A percentile compares a stretch with the other conserved stretches of the same genome.
phyloP scores from a whole-genome alignment of 2,329 filamentous ascomycete genomes.

The Microdochium bolleyi region DNA sequence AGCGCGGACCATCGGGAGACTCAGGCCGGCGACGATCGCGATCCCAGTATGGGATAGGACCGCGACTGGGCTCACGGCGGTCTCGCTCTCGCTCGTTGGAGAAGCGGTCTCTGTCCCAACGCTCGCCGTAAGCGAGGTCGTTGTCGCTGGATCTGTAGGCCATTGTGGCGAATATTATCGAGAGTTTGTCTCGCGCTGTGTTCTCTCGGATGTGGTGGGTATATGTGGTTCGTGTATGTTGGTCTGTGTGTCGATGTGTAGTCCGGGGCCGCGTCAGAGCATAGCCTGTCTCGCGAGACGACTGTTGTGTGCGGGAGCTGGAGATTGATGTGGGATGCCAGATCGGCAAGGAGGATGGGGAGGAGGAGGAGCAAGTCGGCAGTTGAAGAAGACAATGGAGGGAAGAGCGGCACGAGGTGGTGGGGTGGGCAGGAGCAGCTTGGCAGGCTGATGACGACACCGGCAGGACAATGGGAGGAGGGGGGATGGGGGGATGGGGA shows the following conservation, averaged over 20 bases:
- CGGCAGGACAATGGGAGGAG: neutral
- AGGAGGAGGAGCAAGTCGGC: neutral
- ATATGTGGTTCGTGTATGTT: neutral
- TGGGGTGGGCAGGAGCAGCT: neutral
- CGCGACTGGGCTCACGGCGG: constrained; percentile 43
- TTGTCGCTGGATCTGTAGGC: constrained; percentile 22
- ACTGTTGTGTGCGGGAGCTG: neutral
- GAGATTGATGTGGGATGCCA: neutral
- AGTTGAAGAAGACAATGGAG: neutral
- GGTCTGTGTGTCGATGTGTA: neutral
- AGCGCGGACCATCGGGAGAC: constrained; percentile 5
- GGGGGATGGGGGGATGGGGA: too few species aligned
- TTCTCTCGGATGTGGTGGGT: neutral
- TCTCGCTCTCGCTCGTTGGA: constrained; percentile 33
- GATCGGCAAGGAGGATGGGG: neutral
- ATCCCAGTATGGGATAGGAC: constrained; percentile 36
- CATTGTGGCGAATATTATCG: constrained; percentile 15
- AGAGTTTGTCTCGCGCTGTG: neutral
- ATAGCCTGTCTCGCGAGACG: neutral
- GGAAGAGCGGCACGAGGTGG: neutral
- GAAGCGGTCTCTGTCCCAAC: constrained; percentile 51
- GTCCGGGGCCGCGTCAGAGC: neutral
- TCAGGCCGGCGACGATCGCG: constrained; percentile 29
- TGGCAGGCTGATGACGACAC: neutral
- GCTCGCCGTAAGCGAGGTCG: constrained; percentile 28